Evolutionary conservation across 192 early-diverging fungal species (phyloP), one percentile per base, ranked within the genome.

Genomic region (Lunasporangiospora selenospora): DNA sequence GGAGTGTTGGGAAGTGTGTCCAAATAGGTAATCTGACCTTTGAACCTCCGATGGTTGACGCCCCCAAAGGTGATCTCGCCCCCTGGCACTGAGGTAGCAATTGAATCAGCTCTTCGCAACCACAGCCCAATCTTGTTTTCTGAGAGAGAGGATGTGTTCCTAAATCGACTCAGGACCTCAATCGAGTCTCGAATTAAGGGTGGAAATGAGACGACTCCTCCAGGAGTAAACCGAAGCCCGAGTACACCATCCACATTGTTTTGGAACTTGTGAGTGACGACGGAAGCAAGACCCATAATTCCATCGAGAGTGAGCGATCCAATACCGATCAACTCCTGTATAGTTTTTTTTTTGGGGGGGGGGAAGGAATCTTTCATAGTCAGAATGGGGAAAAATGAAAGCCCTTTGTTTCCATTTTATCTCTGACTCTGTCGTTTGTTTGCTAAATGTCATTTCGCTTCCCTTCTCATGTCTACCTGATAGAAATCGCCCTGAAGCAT

Each of bases 231-330:
- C 7, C 80, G 79, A 3, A 88, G 75, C 9, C 87, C 87, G 29
- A 88, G 62, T 26, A 86, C 70, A 9, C 87, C 87, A 27, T 88
- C 87, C 1, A 85, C 62, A 6, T 67, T 65, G 4, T 32, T 18
- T 16, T 58, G 38, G 43, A 85, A 84, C 10, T 78, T 65, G 3
- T 49, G 63, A 3, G 82, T 81, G 42, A 83, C 81, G 32, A 69
- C 67, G 29, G 61, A 81, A 3, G 80, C 84, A 4, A 88, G 30
- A 4, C 87, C 87, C 52, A 87, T 79, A 0, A 77, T 71, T 26
- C 85, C 81, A 45, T 82, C 8, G 76, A 67, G 30, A 76, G 73
- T 11, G 52, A 79, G 42, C 79, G 43, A 37, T 76, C 76, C 1
- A 80, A 83, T n/a, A n/a, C n/a, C n/a, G n/a, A n/a, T n/a, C n/a